These are phyloP conservation scores for Cetradonia linearis DNA, from an alignment of 495 filamentous ascomycete genomes.

Conservation along the genomic window DNA sequence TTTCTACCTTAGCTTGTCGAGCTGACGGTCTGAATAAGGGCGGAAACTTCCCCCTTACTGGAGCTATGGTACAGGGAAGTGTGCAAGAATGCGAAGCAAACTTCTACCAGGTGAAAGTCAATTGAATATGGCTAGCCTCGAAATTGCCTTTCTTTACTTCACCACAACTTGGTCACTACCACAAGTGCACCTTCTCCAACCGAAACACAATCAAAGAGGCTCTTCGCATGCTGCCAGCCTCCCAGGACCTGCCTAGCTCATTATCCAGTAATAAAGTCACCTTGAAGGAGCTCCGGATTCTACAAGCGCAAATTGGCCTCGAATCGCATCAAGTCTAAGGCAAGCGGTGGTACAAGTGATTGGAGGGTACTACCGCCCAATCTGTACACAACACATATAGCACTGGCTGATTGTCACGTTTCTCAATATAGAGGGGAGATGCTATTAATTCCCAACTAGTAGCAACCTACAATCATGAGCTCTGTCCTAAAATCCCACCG, in stretches of 20 bases:
- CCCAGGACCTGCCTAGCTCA: background rate
- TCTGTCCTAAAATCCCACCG: background rate
- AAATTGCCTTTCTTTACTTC: background rate
- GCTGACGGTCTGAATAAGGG: background rate
- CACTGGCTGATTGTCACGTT: background rate
- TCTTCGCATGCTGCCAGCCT: background rate
- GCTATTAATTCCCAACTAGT: background rate
- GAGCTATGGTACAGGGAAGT: background rate
- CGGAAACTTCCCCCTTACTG: background rate
- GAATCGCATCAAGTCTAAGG: background rate
- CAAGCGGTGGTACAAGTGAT: background rate
- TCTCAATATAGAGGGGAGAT: background rate
- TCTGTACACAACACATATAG: background rate
- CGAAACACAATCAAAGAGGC: too few species aligned
- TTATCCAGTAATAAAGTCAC: background rate
- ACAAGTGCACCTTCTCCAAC: background rate
- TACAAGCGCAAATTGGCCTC: background rate
- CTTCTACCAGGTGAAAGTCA: background rate
- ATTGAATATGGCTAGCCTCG: conserved; percentile 7
- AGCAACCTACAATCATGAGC: background rate
- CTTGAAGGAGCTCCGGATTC: background rate
- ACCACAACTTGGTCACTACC: background rate
- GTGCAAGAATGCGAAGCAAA: background rate
- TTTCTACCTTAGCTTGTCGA: background rate
- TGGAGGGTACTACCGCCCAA: background rate